Conservation (phyloP, 805 yeast species). For the Candida gorgasii region DNA sequence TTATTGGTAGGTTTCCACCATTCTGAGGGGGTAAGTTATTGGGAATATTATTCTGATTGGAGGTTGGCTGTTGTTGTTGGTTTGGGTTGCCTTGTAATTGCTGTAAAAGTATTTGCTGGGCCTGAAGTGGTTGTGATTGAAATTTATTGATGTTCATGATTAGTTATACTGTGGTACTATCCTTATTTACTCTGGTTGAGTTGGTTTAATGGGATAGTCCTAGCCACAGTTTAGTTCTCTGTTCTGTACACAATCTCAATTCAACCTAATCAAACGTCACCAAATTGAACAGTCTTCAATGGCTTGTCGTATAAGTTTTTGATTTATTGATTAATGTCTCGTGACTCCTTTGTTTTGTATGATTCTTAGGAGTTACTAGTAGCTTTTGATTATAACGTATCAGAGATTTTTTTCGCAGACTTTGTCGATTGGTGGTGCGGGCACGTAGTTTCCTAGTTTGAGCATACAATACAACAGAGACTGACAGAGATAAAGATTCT, state of each 20-base stretch:
- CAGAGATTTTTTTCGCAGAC: slow-evolving; percentile 5
- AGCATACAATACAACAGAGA: no score
- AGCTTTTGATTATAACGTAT: background rate
- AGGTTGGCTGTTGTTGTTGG: slow-evolving; percentile 18
- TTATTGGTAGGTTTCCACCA: slow-evolving; percentile 14
- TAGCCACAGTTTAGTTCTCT: background rate
- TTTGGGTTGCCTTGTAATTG: slow-evolving; percentile 42
- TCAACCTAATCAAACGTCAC: background rate
- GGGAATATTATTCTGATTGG: slow-evolving; percentile 3
- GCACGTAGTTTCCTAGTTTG: background rate
- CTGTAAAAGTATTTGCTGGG: slow-evolving; percentile 44
- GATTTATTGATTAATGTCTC: background rate
- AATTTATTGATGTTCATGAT: slow-evolving; percentile 40
- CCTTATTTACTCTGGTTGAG: no score
- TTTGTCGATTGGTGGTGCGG: slow-evolving; percentile 1
- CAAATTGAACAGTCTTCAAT: background rate
- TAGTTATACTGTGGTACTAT: no score
- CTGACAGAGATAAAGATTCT: no score
- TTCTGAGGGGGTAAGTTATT: slow-evolving; percentile 2
- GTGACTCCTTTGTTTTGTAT: background rate
- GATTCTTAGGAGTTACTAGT: background rate
- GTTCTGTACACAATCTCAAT: background rate
- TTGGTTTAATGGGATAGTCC: background rate
- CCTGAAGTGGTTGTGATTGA: slow-evolving; percentile 36
- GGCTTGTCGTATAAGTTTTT: background rate